These are phyloP conservation scores for Penicillium psychrosexuale DNA, from an alignment of 2,329 filamentous ascomycete genomes.

Conservation along the genomic window DNA sequence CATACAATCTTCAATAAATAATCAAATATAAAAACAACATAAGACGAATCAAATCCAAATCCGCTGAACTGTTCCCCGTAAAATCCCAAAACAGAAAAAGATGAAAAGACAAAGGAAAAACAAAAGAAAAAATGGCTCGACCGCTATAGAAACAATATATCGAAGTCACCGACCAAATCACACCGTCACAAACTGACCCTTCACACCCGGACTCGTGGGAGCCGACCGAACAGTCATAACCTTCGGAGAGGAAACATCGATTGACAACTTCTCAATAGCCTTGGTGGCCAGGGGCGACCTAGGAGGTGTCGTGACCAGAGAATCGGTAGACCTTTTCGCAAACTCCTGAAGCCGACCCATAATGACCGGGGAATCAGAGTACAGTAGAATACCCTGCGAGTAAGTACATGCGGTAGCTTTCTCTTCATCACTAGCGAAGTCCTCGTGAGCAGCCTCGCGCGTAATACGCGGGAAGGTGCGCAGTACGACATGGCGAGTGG, in stretches of 20 bases:
- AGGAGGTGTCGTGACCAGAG: conserved; percentile 11
- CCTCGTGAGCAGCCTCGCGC: conserved; percentile 51
- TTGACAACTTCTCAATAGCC: conserved; percentile 8
- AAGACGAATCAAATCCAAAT: not conserved
- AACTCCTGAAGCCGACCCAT: conserved; percentile 42
- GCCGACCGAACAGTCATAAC: conserved; percentile 17
- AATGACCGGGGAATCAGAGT: conserved; percentile 48
- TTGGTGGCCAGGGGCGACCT: conserved; percentile 6
- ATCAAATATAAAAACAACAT: not conserved
- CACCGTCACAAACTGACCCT: conserved; percentile 9
- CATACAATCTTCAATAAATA: conserved; percentile 1
- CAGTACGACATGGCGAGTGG: conserved; percentile 46
- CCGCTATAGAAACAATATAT: not conserved
- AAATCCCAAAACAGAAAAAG: not conserved
- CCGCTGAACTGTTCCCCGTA: not conserved
- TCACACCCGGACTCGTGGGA: conserved; percentile 18
- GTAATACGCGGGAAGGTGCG: conserved; percentile 53
- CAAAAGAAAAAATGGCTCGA: not conserved
- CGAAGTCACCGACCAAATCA: not conserved
- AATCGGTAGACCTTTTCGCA: conserved; percentile 29
- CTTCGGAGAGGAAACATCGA: conserved; percentile 1
- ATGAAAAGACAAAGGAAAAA: not conserved
- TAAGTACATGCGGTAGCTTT: conserved; percentile 47
- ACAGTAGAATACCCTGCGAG: conserved; percentile 49
- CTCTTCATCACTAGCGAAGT: conserved; percentile 48